These are phyloP conservation scores for Candida corydali DNA, from an alignment of 805 yeast genomes.

Conservation along the genomic window DNA sequence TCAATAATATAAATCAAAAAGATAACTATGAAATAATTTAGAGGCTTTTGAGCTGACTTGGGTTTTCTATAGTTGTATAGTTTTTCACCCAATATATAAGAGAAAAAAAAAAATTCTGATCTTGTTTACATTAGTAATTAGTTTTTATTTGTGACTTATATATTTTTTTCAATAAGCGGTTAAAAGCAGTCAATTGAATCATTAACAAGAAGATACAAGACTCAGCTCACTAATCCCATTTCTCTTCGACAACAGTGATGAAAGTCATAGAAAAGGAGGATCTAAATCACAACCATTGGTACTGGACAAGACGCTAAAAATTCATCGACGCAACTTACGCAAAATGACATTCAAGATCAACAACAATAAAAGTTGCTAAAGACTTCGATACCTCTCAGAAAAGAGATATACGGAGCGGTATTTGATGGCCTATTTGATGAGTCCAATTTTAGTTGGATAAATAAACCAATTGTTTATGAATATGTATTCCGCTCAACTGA, in stretches of 20 bases:
- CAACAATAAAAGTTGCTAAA: not conserved
- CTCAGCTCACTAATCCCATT: not conserved
- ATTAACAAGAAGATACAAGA: no score
- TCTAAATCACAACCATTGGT: slow-evolving; percentile 9
- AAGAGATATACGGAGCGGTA: no score
- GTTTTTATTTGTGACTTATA: no score
- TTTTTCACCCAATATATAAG: no score
- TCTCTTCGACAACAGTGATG: not conserved
- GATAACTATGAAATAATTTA: no score
- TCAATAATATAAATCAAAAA: no score
- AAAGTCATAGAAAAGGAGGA: not conserved
- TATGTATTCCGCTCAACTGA: not conserved
- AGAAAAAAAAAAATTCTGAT: no score
- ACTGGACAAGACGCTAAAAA: not conserved
- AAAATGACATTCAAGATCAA: slow-evolving; percentile 4
- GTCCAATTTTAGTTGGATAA: slow-evolving; percentile 6
- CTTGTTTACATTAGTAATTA: no score
- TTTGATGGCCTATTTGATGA: slow-evolving; percentile 9
- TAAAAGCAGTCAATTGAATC: no score
- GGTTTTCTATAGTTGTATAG: no score
- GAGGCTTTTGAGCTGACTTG: no score
- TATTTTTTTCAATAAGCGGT: no score
- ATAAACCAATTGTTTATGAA: slow-evolving; percentile 4
- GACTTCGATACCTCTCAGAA: not conserved
- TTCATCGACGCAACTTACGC: slow-evolving; percentile 7